These are phyloP conservation scores for Ophiostoma australiae DNA, from an alignment of 2,329 filamentous ascomycete genomes.

Conservation along the genomic window DNA sequence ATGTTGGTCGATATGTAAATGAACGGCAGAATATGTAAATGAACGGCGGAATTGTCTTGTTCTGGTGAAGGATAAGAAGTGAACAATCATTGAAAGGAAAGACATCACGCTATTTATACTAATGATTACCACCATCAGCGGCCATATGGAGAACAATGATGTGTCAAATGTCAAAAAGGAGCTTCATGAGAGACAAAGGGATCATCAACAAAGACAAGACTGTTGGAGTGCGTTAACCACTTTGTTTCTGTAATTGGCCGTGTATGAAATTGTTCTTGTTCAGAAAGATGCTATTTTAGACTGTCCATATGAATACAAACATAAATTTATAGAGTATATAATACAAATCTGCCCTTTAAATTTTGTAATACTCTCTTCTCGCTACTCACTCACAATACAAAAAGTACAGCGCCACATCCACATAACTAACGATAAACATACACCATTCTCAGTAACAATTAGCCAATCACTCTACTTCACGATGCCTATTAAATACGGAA, in stretches of 20 bases:
- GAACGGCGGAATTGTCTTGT: not conserved
- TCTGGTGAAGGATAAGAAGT: not conserved
- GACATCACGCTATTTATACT: not conserved
- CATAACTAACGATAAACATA: too few relatives aligned
- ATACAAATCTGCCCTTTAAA: not conserved
- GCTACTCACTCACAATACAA: not conserved
- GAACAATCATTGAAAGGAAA: not conserved
- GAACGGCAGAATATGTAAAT: not conserved
- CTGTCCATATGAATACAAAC: not conserved
- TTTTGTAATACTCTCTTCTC: not conserved
- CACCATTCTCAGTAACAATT: not conserved
- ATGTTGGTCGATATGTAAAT: not conserved
- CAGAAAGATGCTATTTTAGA: not conserved
- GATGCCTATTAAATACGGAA: not conserved
- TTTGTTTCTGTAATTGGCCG: not conserved
- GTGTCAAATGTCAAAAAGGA: not conserved
- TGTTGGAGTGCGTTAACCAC: not conserved
- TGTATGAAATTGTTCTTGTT: not conserved
- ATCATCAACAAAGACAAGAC: not conserved
- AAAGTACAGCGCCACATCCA: not conserved
- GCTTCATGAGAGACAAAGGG: not conserved
- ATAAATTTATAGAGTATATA: not conserved
- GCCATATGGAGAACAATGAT: not conserved
- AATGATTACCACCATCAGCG: not conserved
- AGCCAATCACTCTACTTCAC: not conserved